Percentiles rank a stretch among this genome's conserved stretches.
These are phyloP conservation scores for Xylaria sp. DNA, from an alignment of 2,329 filamentous ascomycete species.

Conservation along the genomic window DNA sequence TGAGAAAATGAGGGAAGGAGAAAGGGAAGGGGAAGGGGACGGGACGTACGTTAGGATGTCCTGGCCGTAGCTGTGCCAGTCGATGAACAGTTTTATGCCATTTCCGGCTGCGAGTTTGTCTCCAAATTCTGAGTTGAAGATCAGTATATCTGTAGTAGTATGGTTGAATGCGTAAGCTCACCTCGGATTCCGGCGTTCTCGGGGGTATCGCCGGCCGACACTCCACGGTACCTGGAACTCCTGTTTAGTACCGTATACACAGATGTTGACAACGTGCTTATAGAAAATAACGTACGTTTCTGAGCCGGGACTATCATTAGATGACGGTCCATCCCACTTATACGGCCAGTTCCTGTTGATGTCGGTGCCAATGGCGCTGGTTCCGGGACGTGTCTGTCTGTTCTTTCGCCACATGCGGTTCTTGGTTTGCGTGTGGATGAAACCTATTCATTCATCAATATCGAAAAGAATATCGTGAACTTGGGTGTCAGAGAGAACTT, in stretches of 20 bases:
- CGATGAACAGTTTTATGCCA: constrained; percentile 29
- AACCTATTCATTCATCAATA: constrained; percentile 34
- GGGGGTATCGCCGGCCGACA: constrained; percentile 39
- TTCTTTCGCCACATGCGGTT: constrained; percentile 52
- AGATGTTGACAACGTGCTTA: no score
- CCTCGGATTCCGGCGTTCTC: constrained; percentile 40
- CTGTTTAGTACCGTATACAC: constrained; percentile 2
- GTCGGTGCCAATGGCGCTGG: constrained; percentile 43
- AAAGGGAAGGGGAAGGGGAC: not conserved
- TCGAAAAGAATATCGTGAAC: not conserved
- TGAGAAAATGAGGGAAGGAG: no score
- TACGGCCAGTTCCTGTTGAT: constrained; percentile 51
- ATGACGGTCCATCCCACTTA: constrained; percentile 40
- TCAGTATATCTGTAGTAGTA: constrained; percentile 9
- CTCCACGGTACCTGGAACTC: constrained; percentile 39
- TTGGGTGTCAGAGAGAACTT: constrained; percentile 9
- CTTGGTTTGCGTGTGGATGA: constrained; percentile 46
- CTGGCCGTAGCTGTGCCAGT: constrained; percentile 31
- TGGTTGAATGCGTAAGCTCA: constrained; percentile 11
- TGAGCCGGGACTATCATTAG: constrained; percentile 39
- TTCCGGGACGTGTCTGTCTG: constrained; percentile 37
- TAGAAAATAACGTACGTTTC: constrained; percentile 24
- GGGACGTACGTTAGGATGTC: constrained; percentile 26
- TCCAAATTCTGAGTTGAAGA: constrained; percentile 39
- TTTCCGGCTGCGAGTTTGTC: constrained; percentile 36